Percentiles rank a stretch among this genome's conserved stretches.
Evolutionary conservation across 768 basidiomycete genomes (phyloP).

Genomic region (Chalciporus chontae): DNA sequence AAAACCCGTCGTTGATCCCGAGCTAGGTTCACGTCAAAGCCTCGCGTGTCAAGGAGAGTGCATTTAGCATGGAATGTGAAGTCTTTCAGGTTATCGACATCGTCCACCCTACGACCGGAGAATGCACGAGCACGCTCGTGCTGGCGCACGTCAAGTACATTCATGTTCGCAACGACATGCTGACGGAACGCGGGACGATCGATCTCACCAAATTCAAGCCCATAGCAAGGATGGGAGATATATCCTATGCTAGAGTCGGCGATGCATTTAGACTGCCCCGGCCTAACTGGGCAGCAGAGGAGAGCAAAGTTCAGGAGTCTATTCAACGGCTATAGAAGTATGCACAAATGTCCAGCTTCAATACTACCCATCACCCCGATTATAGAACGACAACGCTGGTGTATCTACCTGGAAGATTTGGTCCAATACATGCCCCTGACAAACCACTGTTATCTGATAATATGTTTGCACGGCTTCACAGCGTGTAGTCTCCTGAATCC

Average conservation of each 20-base stretch:
- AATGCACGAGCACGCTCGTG: conserved; percentile 31
- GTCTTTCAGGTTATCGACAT: conserved; percentile 32
- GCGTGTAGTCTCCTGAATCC: no score
- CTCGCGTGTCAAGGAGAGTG: conserved; percentile 42
- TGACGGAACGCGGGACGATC: conserved; percentile 34
- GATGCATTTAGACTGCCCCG: conserved; percentile 27
- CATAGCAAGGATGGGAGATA: conserved; percentile 37
- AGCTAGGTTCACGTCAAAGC: conserved; percentile 37
- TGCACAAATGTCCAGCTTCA: not conserved
- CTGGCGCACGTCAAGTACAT: conserved; percentile 41
- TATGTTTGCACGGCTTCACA: no score
- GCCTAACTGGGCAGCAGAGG: conserved; percentile 19
- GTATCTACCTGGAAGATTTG: no score
- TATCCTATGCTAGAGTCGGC: conserved; percentile 32
- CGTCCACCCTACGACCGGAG: conserved; percentile 29
- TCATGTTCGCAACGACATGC: conserved; percentile 41
- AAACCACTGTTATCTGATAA: not conserved
- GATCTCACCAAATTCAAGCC: conserved; percentile 36
- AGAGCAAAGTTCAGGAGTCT: conserved; percentile 7
- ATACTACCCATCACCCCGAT: not conserved
- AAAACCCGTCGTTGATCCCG: not conserved
- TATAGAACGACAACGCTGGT: not conserved
- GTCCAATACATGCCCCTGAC: no score
- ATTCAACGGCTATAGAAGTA: conserved; percentile 3
- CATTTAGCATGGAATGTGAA: conserved; percentile 48